Evolutionary conservation across 306 rosid genomes (phyloP).

Genomic region (Myrica gale): DNA sequence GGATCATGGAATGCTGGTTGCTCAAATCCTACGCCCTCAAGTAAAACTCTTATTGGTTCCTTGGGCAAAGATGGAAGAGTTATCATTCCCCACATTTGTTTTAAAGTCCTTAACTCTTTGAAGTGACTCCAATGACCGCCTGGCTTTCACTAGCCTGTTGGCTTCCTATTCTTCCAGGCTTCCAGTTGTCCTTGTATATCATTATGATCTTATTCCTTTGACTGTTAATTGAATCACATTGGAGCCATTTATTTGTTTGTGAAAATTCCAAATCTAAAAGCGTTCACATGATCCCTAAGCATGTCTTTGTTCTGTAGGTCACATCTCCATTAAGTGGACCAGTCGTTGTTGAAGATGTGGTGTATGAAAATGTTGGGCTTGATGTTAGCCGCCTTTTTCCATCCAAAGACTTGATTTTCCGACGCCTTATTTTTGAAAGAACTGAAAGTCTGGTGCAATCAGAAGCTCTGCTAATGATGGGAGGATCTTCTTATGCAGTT

Average conservation of each 20-base stretch:
- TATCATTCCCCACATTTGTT: background rate
- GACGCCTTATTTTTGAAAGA: constrained; percentile 89
- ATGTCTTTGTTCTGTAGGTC: constrained; percentile 53
- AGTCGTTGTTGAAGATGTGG: constrained; percentile 80
- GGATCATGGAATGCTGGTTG: constrained; percentile 3
- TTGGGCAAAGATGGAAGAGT: background rate
- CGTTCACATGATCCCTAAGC: constrained; percentile 28
- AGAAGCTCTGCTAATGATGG: constrained; percentile 69
- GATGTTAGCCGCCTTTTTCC: constrained; percentile 58
- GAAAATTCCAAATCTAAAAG: constrained; percentile 18
- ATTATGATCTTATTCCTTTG: background rate
- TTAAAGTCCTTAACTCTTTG: background rate
- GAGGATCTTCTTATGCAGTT: constrained; percentile 37
- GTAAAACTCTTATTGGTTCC: background rate
- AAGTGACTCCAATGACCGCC: background rate
- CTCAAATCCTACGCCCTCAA: background rate
- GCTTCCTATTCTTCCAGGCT: background rate
- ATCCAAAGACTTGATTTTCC: constrained; percentile 66
- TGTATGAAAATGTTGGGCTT: constrained; percentile 62
- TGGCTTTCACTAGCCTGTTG: background rate
- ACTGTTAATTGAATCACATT: background rate
- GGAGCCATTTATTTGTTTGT: background rate
- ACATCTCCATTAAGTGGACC: constrained; percentile 79
- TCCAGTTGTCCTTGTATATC: background rate
- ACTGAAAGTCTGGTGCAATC: constrained; percentile 90